A percentile compares a stretch with the other conserved stretches of the same genome.
Evolutionary conservation across 2,329 filamentous ascomycete genomes (phyloP).

Genomic region (Trichophyton verrucosum): DNA sequence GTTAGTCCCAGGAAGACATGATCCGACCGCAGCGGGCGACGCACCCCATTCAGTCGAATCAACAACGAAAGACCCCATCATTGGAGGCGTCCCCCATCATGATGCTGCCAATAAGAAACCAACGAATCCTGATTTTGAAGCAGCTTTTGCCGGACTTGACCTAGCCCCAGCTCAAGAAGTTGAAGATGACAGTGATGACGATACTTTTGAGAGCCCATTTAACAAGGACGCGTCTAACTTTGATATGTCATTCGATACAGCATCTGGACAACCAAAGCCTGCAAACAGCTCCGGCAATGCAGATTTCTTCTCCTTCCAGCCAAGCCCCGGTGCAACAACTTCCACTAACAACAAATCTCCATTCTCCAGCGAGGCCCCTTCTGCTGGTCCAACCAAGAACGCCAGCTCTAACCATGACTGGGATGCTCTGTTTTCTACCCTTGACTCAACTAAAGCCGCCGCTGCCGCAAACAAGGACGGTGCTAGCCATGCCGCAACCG

Average conservation of each 20-base stretch:
- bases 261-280: slow-evolving; percentile 21
- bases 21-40: slow-evolving; percentile 29
- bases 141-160: slow-evolving; percentile 34
- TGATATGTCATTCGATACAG: slow-evolving; percentile 37
- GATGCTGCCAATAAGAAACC: slow-evolving; percentile 17
- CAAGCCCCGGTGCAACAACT: slow-evolving; percentile 17
- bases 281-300: slow-evolving; percentile 17
- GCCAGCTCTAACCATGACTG: slow-evolving; percentile 57
- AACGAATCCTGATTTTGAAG: slow-evolving; percentile 34
- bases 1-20: slow-evolving; percentile 27
- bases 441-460: slow-evolving; percentile 45
- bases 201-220: slow-evolving; percentile 31
- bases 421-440: slow-evolving; percentile 82
- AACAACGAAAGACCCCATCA: slow-evolving; percentile 25
- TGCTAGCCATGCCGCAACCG: slow-evolving; percentile 11
- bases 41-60: slow-evolving; percentile 30
- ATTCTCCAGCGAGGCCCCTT: slow-evolving; percentile 19
- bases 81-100: slow-evolving; percentile 25
- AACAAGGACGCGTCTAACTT: slow-evolving; percentile 29
- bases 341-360: background rate
- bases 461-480: slow-evolving; percentile 12
- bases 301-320: slow-evolving; percentile 29
- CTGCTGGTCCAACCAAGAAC: slow-evolving; percentile 12
- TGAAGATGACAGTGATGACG: slow-evolving; percentile 33
- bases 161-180: slow-evolving; percentile 35